Conservation (phyloP, 371 early-diverging fungal species). For the Catenaria anguillulae region DNA sequence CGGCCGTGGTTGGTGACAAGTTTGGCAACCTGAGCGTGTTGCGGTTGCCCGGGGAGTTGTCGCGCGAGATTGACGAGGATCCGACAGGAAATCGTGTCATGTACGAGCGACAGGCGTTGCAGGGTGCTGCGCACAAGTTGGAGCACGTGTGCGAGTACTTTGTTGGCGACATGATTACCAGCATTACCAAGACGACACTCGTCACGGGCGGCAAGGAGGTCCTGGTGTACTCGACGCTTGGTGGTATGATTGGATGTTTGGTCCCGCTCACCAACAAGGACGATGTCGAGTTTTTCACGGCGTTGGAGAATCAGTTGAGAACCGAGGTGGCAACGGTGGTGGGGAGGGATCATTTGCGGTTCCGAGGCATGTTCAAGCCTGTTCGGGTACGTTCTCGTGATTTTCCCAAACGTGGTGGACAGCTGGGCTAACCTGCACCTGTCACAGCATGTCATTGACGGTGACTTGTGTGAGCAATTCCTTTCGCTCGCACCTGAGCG, state of each 20-base stretch:
- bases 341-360: slow-evolving; percentile 80
- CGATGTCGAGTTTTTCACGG: slow-evolving; percentile 85
- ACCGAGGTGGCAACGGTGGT: slow-evolving; percentile 51
- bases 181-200: slow-evolving; percentile 55
- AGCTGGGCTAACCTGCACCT: too few species aligned
- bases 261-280: slow-evolving; percentile 74
- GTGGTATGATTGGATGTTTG: slow-evolving; percentile 68
- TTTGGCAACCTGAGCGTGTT: slow-evolving; percentile 83
- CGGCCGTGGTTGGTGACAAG: slow-evolving; percentile 85
- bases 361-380: slow-evolving; percentile 64
- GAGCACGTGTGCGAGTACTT: slow-evolving; percentile 56
- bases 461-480: slow-evolving; percentile 81
- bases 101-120: slow-evolving; percentile 57
- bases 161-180: slow-evolving; percentile 73
- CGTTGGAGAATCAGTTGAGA: slow-evolving; percentile 81
- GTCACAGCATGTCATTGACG: slow-evolving; percentile 91
- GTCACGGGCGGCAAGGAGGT: slow-evolving; percentile 73
- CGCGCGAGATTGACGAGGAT: slow-evolving; percentile 69
- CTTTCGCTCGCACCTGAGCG: slow-evolving; percentile 48
- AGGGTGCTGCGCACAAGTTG: slow-evolving; percentile 79
- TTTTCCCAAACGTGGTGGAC: too few species aligned
- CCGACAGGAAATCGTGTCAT: slow-evolving; percentile 64
- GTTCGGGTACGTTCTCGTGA: slow-evolving; percentile 28
- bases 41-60: slow-evolving; percentile 45
- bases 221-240: slow-evolving; percentile 66